phyloP scores from a whole-genome alignment of 768 basidiomycete genomes.

The Mycena olivaceomarginata region DNA sequence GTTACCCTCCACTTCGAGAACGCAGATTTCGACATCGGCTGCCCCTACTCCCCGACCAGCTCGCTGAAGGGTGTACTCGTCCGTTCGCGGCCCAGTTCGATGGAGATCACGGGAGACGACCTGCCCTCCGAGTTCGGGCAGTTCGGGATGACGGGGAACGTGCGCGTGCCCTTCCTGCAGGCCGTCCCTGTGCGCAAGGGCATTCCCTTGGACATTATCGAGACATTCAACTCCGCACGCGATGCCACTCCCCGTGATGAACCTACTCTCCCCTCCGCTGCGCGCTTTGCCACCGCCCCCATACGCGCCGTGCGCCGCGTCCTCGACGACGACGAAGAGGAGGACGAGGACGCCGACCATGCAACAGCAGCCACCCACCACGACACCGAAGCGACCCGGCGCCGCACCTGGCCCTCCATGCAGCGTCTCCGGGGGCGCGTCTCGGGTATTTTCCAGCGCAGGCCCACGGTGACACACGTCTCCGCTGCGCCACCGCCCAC shows the following conservation, averaged over 20 bases:
- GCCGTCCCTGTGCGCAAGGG: background rate
- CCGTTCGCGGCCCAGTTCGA: slow-evolving; percentile 32
- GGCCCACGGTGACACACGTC: background rate
- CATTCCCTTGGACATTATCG: too few species aligned
- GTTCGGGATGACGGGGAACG: slow-evolving; percentile 24
- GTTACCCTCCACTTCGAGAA: slow-evolving; percentile 35
- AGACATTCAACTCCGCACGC: too few species aligned
- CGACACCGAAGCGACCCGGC: background rate
- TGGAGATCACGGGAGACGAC: background rate
- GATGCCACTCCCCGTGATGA: slow-evolving; percentile 1
- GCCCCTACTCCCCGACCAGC: slow-evolving; percentile 34
- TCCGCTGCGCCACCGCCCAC: slow-evolving; percentile 10
- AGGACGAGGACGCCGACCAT: background rate
- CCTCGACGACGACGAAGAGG: slow-evolving; percentile 4
- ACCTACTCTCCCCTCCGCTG: slow-evolving; percentile 9
- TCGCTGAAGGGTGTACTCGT: slow-evolving; percentile 32
- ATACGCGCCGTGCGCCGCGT: slow-evolving; percentile 23
- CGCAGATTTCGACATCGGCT: slow-evolving; percentile 2
- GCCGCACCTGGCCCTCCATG: slow-evolving; percentile 34
- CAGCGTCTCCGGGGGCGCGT: slow-evolving; percentile 22
- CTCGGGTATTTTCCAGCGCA: slow-evolving; percentile 39
- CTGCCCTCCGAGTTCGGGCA: slow-evolving; percentile 12
- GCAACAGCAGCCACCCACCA: slow-evolving; percentile 5
- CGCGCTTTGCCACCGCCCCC: background rate
- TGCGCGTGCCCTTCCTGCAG: slow-evolving; percentile 22